These are phyloP conservation scores for Ascochyta pisi DNA, from an alignment of 2,329 filamentous ascomycete genomes.

Conservation along the genomic window DNA sequence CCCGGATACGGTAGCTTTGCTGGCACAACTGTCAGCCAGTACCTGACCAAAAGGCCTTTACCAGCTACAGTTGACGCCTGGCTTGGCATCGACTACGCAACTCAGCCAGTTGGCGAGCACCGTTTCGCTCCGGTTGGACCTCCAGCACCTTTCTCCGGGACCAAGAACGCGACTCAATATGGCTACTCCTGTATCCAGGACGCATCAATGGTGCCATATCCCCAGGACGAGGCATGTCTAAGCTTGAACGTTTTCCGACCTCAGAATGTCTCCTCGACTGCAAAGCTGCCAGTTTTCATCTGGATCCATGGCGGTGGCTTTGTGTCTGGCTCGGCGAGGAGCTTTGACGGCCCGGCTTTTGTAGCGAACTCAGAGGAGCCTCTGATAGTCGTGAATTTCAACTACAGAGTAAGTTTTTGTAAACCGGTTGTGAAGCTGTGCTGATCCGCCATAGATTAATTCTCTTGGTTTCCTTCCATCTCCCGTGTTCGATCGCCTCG, in stretches of 20 bases:
- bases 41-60: slow-evolving; percentile 46
- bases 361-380: slow-evolving; percentile 32
- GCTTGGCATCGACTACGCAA: slow-evolving; percentile 57
- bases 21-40: slow-evolving; percentile 47
- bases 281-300: slow-evolving; percentile 37
- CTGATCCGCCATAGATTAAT: slow-evolving; percentile 19
- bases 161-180: slow-evolving; percentile 47
- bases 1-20: slow-evolving; percentile 50
- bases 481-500: slow-evolving; percentile 32
- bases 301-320: slow-evolving; percentile 41
- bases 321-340: slow-evolving; percentile 30
- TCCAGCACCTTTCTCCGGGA: slow-evolving; percentile 49
- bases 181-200: slow-evolving; percentile 54
- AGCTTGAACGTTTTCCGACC: slow-evolving; percentile 39
- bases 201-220: slow-evolving; percentile 40
- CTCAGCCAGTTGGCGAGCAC: slow-evolving; percentile 44
- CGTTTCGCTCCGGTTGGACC: slow-evolving; percentile 50
- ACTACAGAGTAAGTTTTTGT: slow-evolving; percentile 29
- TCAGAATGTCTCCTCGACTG: slow-evolving; percentile 18
- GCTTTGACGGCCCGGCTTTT: slow-evolving; percentile 37
- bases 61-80: slow-evolving; percentile 53
- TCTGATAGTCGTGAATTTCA: slow-evolving; percentile 37
- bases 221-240: slow-evolving; percentile 33
- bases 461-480: slow-evolving; percentile 37
- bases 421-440: neutral